Conservation (phyloP, 2,329 filamentous ascomycete genomes). For the Pleoardoris graminearum region DNA sequence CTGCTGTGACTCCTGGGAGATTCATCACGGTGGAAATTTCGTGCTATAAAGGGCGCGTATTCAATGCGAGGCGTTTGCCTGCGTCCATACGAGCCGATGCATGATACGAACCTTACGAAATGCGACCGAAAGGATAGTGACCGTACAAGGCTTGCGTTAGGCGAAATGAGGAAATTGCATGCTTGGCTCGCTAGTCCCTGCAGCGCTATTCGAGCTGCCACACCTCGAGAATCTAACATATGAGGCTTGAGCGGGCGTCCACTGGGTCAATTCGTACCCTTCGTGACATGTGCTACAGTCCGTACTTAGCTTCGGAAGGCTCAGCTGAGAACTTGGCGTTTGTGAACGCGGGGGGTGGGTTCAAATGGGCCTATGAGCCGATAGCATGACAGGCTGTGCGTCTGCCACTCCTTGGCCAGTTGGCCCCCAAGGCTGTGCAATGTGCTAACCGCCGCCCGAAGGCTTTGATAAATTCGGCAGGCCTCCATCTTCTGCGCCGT, state of each 20-base stretch:
- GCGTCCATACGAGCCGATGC: slow-evolving; percentile 14
- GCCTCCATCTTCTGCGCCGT: slow-evolving; percentile 1
- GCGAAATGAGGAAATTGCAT: slow-evolving; percentile 20
- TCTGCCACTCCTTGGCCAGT: slow-evolving; percentile 4
- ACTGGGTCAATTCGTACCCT: not conserved
- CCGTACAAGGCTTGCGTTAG: slow-evolving; percentile 11
- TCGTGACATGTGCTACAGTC: not conserved
- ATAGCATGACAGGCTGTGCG: slow-evolving; percentile 17
- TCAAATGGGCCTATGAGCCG: slow-evolving; percentile 14
- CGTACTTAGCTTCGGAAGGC: slow-evolving; percentile 10
- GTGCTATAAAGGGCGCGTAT: not conserved
- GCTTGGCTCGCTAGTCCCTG: slow-evolving; percentile 32
- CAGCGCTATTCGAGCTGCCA: slow-evolving; percentile 4
- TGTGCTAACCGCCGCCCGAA: not conserved
- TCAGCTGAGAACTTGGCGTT: slow-evolving; percentile 18
- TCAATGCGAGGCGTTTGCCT: slow-evolving; percentile 10
- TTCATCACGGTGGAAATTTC: not conserved
- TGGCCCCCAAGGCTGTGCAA: slow-evolving; percentile 12
- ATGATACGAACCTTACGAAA: slow-evolving; percentile 16
- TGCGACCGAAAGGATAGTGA: slow-evolving; percentile 11
- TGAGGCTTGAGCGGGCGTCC: slow-evolving; percentile 18
- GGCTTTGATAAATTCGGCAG: slow-evolving; percentile 17
- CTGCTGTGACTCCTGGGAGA: not conserved
- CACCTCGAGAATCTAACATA: not conserved
- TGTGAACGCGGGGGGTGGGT: slow-evolving; percentile 14